Conservation (phyloP, 305 asterid species). For the Rubia tinctorum region DNA sequence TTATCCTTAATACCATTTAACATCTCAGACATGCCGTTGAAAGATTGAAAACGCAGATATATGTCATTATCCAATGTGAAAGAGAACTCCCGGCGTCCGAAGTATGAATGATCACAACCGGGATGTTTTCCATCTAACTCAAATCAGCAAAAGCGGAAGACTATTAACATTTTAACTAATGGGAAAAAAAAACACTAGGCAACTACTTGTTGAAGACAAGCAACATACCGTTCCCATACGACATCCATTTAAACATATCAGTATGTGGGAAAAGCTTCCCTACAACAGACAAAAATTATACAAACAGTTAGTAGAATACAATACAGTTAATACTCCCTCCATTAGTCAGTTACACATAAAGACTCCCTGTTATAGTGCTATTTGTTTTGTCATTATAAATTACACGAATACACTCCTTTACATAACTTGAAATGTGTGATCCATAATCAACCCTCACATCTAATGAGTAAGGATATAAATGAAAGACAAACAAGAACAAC, state of each 20-base stretch:
- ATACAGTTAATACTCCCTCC: not conserved
- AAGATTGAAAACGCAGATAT: slow-evolving; percentile 56
- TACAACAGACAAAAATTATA: slow-evolving; percentile 37
- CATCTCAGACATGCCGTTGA: slow-evolving; percentile 50
- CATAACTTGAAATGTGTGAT: too few relatives aligned
- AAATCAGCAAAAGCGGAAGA: slow-evolving; percentile 11
- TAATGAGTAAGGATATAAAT: too few relatives aligned
- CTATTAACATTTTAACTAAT: not conserved
- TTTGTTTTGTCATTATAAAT: too few relatives aligned
- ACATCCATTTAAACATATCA: slow-evolving; percentile 86
- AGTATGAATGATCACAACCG: slow-evolving; percentile 87
- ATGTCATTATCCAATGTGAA: slow-evolving; percentile 81
- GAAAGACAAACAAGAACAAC: too few relatives aligned
- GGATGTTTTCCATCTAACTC: slow-evolving; percentile 90
- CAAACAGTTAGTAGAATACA: not conserved
- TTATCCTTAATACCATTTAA: slow-evolving; percentile 74
- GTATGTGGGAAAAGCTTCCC: slow-evolving; percentile 77
- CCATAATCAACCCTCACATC: too few relatives aligned
- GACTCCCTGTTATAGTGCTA: too few relatives aligned
- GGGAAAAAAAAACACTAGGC: too few relatives aligned
- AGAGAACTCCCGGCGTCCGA: slow-evolving; percentile 88
- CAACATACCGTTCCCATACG: slow-evolving; percentile 81
- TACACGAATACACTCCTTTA: too few relatives aligned
- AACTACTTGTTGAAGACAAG: slow-evolving; percentile 15
- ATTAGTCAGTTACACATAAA: too few relatives aligned